Base-by-base conservation (phyloP, 495 filamentous ascomycete genomes). In the Penicillium paxilli region DNA sequence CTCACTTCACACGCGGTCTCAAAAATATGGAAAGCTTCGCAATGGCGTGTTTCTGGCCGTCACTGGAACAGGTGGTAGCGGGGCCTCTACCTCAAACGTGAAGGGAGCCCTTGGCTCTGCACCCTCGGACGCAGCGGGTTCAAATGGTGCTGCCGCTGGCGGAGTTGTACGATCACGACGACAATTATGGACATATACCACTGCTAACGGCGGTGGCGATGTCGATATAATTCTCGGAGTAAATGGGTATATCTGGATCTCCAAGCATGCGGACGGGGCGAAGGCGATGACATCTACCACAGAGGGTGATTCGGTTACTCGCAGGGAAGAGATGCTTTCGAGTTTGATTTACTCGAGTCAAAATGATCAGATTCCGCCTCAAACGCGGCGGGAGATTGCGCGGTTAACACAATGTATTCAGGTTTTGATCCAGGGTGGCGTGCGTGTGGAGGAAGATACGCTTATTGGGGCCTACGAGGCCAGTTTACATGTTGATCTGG, bases 241-340 rank as follows among this genome's bases (percentile, higher is more conserved):
- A 11, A 98, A 98, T 64, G 94, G 94, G 5, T 97, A 91, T 62
- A 89, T 98, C 49, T 97, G 89, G 87, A 91, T 98, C 58, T 83
- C 86, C 60, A 92, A 90, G 75, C 88, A 91, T 59, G 72, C 68
- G 5, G 73, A 75, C n/a, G 67, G 83, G 1, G 79, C 85, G 37
- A 74, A 74, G 5, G 78, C 76, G 11, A 72, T 72, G 5, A 54
- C 83, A 63, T 70, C 71, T 0, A 68, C 64, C 25, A 75, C 67
- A 14, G 75, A 79, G 51, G 78, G 72, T 23, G 78, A 85, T 9
- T 78, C 79, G 2, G 90, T 96, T 57, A 95, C 87, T 22, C 81
- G 88, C 47, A 74, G 96, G 62, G 93, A 97, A 67, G 94, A 97
- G 73, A 83, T 78, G 58, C 82, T 85, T 1, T 83, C 79, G 1